Evolutionary conservation across 1,284 basidiomycete genomes (phyloP).

Genomic region (Ganoderma resinaceum): DNA sequence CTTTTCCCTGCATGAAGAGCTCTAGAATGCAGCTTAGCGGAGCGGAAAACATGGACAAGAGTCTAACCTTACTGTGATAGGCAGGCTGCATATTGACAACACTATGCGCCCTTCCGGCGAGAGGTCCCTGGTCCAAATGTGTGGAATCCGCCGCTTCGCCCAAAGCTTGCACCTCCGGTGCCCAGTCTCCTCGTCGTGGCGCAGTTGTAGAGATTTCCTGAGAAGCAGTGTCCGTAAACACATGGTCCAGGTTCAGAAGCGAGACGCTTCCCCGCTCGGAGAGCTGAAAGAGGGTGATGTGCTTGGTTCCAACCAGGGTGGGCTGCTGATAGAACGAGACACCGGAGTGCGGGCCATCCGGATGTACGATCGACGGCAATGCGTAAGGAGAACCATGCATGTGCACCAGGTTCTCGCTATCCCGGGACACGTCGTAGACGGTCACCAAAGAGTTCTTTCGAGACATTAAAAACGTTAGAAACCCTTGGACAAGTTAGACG

Average conservation of each 20-base stretch:
- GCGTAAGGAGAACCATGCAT: slow-evolving; percentile 53
- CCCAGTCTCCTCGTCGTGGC: slow-evolving; percentile 41
- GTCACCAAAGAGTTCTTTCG: slow-evolving; percentile 62
- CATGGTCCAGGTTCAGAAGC: slow-evolving; percentile 47
- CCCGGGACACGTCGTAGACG: slow-evolving; percentile 64
- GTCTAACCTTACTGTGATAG: slow-evolving; percentile 56
- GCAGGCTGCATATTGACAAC: slow-evolving; percentile 55
- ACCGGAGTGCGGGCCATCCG: slow-evolving; percentile 48
- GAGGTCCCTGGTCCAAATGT: slow-evolving; percentile 49
- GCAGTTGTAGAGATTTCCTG: slow-evolving; percentile 11
- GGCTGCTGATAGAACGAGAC: slow-evolving; percentile 52
- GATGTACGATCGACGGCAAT: slow-evolving; percentile 43
- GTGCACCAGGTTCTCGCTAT: slow-evolving; percentile 49
- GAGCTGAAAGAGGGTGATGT: slow-evolving; percentile 53
- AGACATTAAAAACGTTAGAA: slow-evolving; percentile 63
- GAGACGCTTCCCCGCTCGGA: slow-evolving; percentile 56
- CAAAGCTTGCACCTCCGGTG: slow-evolving; percentile 49
- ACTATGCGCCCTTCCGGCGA: slow-evolving; percentile 51
- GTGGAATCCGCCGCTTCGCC: slow-evolving; percentile 36
- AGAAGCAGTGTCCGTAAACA: slow-evolving; percentile 15
- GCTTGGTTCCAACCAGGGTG: slow-evolving; percentile 29
- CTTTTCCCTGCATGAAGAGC: slow-evolving; percentile 42
- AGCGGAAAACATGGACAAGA: slow-evolving; percentile 19
- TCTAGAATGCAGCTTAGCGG: slow-evolving; percentile 44
- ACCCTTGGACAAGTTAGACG: slow-evolving; percentile 36